Base-by-base conservation (phyloP, 2,329 filamentous ascomycete genomes). In the Kalaharituber pfeilii region DNA sequence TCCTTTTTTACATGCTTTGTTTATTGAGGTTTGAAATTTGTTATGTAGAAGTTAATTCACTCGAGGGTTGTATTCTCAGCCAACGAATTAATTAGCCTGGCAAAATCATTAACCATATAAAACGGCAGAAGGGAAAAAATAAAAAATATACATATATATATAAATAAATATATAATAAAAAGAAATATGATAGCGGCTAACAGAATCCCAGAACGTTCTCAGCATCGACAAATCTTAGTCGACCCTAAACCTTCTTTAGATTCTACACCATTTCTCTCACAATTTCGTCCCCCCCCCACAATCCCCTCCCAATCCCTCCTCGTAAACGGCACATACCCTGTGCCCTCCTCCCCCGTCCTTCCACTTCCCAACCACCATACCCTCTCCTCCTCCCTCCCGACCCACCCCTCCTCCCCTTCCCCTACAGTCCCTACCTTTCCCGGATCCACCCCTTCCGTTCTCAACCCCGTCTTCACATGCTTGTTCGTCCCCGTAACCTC, bases 401-500 rank as follows among this genome's bases (percentile, higher is more conserved):
- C 66, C 1, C 11, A 25, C 51, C n/a, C 42, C 5, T 47, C 42
- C 59, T 78, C 75, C n/a, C 51, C 57, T 5, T 52, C 49, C n/a
- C 36, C 57, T 6, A 59, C 60, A 2, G 60, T 63, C 20, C 20
- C 25, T 5, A 75, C 70, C 62, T 76, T 76, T 3, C 64, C 67
- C 0, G 82, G 83, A 62, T 85, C 77, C 0, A 89, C 84, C 0
- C 87, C 86, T 58, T 88, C 76, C 1, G 73, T 72, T n/a, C 85
- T 73, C 59, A 94, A 66, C 0, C 71, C 68, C 59, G 82, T 78
- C 68, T 94, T 94, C 69, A 88, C 82, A 70, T 93, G 84, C 73
- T 94, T 94, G 64, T 86, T 84, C 49, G 86, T 94, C 0, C 86
- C 86, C 3, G 87, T 94, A 1, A 78, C 74, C 63, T 82, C 78